These are phyloP conservation scores for Lactarius evosmus DNA, from an alignment of 768 basidiomycete species.

Conservation along the genomic window DNA sequence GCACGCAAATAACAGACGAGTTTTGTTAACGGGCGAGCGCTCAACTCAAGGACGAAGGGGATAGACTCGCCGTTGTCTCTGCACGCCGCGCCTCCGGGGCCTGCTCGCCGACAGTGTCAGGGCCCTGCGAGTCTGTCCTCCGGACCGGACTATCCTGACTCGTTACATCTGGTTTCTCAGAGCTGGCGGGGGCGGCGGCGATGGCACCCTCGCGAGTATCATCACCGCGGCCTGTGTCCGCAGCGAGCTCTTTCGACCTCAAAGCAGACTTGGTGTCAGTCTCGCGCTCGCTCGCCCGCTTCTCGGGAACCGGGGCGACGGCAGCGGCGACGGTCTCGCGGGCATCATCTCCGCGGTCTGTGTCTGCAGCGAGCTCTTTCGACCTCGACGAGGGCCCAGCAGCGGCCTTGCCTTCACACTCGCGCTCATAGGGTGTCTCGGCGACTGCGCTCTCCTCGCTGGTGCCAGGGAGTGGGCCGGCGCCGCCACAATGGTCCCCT, in stretches of 20 bases:
- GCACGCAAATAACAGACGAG: no score
- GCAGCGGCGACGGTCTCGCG: conserved; percentile 38
- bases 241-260: not conserved
- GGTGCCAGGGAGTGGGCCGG: conserved; percentile 49
- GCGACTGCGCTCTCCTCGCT: conserved; percentile 46
- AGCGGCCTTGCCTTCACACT: not conserved
- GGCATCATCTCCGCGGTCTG: not conserved
- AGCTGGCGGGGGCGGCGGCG: not conserved
- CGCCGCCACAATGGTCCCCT: conserved; percentile 38
- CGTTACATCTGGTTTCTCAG: not conserved
- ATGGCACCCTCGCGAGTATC: not conserved
- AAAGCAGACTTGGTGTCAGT: not conserved
- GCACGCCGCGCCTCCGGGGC: not conserved
- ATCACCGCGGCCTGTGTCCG: not conserved
- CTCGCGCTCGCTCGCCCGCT: conserved; percentile 25
- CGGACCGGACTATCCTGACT: not conserved
- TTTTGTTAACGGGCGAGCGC: not conserved
- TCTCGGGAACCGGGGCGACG: conserved; percentile 37
- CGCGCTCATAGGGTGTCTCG: conserved; percentile 47
- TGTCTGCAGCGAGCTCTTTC: not conserved
- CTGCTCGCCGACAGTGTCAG: not conserved
- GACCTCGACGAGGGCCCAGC: not conserved
- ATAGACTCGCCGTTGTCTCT: conserved; percentile 3
- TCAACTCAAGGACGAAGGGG: not conserved
- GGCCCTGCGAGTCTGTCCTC: not conserved